These are phyloP conservation scores for Chlorencoelia australis DNA, from an alignment of 2,329 filamentous ascomycete species.

Conservation along the genomic window DNA sequence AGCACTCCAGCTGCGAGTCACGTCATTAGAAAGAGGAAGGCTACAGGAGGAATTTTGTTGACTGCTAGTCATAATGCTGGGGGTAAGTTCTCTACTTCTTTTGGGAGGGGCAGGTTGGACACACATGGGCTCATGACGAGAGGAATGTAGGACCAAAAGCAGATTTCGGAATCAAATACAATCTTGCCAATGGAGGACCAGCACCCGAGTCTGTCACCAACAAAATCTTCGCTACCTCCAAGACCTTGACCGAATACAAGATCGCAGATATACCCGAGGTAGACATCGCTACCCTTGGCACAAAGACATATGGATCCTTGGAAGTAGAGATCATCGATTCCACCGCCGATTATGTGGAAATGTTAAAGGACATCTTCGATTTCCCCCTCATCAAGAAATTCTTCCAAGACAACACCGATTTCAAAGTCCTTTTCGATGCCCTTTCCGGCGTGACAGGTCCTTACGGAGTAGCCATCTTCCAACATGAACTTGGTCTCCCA, in stretches of 20 bases:
- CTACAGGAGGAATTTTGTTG: conserved; percentile 91
- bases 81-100: conserved; percentile 41
- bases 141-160: conserved; percentile 62
- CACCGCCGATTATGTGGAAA: conserved; percentile 79
- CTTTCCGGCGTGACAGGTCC: conserved; percentile 91
- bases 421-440: conserved; percentile 94
- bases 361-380: conserved; percentile 98
- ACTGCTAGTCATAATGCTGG: conserved; percentile 98
- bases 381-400: conserved; percentile 94
- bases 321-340: conserved; percentile 96
- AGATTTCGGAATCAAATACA: conserved; percentile 99
- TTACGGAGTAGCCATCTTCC: conserved; percentile 91
- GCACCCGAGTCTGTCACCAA: conserved; percentile 95
- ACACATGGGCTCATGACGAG: background rate
- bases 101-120: background rate
- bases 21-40: conserved; percentile 87
- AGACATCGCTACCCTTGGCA: conserved; percentile 74
- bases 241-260: conserved; percentile 86
- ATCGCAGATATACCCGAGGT: conserved; percentile 78
- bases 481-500: conserved; percentile 80
- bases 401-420: conserved; percentile 76
- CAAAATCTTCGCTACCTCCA: conserved; percentile 92
- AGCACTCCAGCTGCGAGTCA: conserved; percentile 95
- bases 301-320: conserved; percentile 71
- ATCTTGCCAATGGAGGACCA: conserved; percentile 89